These are phyloP conservation scores for Diaporthe batatas DNA, from an alignment of 2,329 filamentous ascomycete genomes.

Conservation along the genomic window DNA sequence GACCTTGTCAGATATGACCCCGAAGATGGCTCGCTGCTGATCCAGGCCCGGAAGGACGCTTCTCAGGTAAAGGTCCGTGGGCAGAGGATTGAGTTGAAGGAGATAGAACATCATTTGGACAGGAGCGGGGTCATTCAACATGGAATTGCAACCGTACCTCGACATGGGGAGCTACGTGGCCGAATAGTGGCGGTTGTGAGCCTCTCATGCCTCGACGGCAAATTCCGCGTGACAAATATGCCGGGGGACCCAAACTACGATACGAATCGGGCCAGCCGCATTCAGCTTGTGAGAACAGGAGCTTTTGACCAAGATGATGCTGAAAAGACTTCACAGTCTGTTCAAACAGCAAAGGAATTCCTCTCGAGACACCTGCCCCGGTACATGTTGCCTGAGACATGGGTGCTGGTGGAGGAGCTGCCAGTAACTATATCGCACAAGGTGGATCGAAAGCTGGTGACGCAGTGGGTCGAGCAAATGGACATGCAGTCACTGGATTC, in stretches of 20 bases:
- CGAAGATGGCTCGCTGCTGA: constrained; percentile 64
- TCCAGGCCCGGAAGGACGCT: constrained; percentile 72
- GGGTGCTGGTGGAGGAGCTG: background rate
- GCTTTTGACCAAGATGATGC: background rate
- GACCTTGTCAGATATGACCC: constrained; percentile 68
- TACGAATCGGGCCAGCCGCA: background rate
- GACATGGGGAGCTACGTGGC: background rate
- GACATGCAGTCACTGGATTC: background rate
- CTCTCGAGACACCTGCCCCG: constrained; percentile 50
- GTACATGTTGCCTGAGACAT: background rate
- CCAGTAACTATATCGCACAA: background rate
- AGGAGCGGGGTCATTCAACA: background rate
- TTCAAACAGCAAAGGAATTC: constrained; percentile 49
- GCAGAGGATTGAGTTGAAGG: constrained; percentile 72
- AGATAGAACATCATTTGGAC: constrained; percentile 64
- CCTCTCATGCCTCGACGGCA: background rate
- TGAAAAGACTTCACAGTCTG: background rate
- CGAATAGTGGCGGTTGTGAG: background rate
- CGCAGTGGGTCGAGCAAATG: background rate
- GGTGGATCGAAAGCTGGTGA: background rate
- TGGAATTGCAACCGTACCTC: background rate
- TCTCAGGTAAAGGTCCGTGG: constrained; percentile 78
- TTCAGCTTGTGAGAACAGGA: background rate
- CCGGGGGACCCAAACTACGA: background rate
- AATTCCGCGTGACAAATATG: background rate